These are phyloP conservation scores for Ramaria rubella DNA, from an alignment of 768 basidiomycete species.

Conservation along the genomic window DNA sequence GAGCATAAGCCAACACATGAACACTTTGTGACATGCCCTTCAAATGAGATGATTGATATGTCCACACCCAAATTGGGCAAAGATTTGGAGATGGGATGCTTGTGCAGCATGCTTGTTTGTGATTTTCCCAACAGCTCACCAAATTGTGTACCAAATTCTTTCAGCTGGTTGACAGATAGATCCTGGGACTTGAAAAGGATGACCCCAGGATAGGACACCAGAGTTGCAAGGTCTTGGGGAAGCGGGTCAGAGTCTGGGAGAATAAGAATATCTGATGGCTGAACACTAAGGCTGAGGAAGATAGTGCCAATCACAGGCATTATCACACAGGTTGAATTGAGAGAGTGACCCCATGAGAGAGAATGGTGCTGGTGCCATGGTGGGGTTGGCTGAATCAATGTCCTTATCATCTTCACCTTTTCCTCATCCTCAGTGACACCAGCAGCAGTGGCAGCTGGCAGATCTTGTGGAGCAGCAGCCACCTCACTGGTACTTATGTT, in stretches of 20 bases:
- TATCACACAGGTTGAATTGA: slow-evolving; percentile 30
- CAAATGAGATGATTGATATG: slow-evolving; percentile 50
- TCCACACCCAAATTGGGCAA: slow-evolving; percentile 46
- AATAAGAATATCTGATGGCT: slow-evolving; percentile 43
- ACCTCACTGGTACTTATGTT: no score
- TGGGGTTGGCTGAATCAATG: no score
- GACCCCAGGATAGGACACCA: no score
- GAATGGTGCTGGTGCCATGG: slow-evolving; percentile 25
- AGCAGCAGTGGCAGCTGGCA: no score
- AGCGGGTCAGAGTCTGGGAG: slow-evolving; percentile 39
- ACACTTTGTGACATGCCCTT: slow-evolving; percentile 35
- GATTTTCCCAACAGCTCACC: slow-evolving; percentile 47
- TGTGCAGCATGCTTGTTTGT: slow-evolving; percentile 39
- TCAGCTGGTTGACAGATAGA: no score
- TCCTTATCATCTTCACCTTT: no score
- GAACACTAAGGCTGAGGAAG: slow-evolving; percentile 38
- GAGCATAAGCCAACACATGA: slow-evolving; percentile 29
- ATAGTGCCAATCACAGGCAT: slow-evolving; percentile 52
- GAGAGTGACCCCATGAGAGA: slow-evolving; percentile 33
- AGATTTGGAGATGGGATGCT: no score
- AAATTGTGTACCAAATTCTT: no score
- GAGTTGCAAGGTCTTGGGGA: no score
- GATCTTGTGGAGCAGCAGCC: no score
- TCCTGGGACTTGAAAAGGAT: no score
- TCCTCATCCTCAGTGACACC: no score